Base-by-base conservation (phyloP, 2,329 filamentous ascomycete genomes). In the Pestalotiopsis sp. region DNA sequence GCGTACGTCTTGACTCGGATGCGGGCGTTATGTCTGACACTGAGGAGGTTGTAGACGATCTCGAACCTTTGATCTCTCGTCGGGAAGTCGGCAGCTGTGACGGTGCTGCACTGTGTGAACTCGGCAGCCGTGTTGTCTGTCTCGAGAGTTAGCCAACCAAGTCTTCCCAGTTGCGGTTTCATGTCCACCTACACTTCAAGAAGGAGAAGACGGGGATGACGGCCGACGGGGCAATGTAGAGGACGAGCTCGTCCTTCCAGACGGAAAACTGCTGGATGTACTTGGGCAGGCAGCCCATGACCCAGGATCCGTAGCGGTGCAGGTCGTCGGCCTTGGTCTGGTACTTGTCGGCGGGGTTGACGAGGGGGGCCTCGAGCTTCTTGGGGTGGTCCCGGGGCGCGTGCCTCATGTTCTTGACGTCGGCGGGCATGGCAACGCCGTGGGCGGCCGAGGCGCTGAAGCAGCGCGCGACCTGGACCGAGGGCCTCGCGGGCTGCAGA, bases 261-360 rank as follows among this genome's bases (percentile, higher is more conserved):
- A 99, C 95, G 13, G 94, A 97, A 85, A 98, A 98, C 84, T 99
- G 96, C 85, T 99, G 97, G 75, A 99, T 89, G 83, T 97, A 98
- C 86, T 98, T 98, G 75, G 96, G 97, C 77, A 99, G 83, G 81
- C 93, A 97, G 73, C 94, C 94, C 89, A 99, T 95, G 77, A 99
- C 84, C 88, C 97, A 99, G 78, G 97, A 90, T 76, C 96, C 96
- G 79, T 99, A 99, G 77, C 90, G 92, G 86, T 99, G 96, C 78
- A 98, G 86, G 78, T 91, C 88, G 73, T 97, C 92, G 73, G 92
- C 89, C 84, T 95, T 96, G 78, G 92, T 91, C 79, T 91, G 86
- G 82, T 94, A 97, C 82, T 96, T 97, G 86, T 98, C 96, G 80
- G 93, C 88, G 44, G 95, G 94, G 83, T 98, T 98, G 76, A 97